Evolutionary conservation across 305 asterid genomes (phyloP).

Genomic region (Solanum hybrid): DNA sequence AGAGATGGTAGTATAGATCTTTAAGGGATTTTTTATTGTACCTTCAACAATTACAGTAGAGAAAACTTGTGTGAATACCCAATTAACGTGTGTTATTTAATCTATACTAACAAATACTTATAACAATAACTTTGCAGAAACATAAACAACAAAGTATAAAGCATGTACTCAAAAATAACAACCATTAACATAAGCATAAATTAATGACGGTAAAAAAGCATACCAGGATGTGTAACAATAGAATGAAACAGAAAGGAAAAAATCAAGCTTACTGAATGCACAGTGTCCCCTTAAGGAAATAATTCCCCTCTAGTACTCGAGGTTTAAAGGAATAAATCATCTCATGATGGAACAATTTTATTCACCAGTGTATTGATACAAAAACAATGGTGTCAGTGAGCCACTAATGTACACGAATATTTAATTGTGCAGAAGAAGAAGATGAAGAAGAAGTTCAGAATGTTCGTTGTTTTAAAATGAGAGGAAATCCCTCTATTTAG

Average conservation of each 20-base stretch:
- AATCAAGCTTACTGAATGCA: not conserved
- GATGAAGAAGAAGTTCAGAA: not conserved
- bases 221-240: not conserved
- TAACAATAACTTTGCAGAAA: not conserved
- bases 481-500: not conserved
- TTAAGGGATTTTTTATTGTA: not conserved
- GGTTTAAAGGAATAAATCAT: not conserved
- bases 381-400: not conserved
- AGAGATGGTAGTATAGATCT: not conserved
- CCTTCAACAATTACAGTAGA: not conserved
- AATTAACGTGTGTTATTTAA: not conserved
- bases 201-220: not conserved
- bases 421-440: not conserved
- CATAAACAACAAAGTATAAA: not conserved
- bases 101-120: not conserved
- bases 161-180: not conserved
- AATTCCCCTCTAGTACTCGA: not conserved
- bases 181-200: not conserved
- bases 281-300: not conserved
- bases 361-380: not conserved
- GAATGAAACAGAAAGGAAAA: too few species aligned
- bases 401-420: not conserved
- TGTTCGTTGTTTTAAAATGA: not conserved
- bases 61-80: not conserved
- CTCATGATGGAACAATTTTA: not conserved